These are phyloP conservation scores for Gracilaria gracilis DNA, from an alignment of 23 red algal genomes.

Conservation along the genomic window DNA sequence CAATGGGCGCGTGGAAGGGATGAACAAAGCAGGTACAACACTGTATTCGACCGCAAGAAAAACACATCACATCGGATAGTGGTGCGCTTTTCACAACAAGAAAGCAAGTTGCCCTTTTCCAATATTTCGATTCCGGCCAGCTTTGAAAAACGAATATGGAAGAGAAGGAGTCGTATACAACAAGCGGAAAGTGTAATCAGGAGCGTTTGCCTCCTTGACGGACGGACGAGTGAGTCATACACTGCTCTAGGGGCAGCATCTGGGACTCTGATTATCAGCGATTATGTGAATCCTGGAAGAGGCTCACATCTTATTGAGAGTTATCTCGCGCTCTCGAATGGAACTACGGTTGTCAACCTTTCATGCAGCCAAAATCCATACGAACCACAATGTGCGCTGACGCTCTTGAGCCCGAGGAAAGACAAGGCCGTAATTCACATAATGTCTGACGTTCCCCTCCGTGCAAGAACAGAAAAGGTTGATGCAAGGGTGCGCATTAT, in stretches of 20 bases:
- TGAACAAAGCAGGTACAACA: neutral
- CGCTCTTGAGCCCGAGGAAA: neutral
- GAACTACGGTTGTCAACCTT: neutral
- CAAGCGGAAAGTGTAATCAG: neutral
- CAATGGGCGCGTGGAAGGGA: constrained; percentile 19
- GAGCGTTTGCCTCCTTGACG: constrained; percentile 3
- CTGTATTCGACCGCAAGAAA: neutral
- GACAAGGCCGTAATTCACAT: neutral
- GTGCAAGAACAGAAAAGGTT: neutral
- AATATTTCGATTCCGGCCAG: neutral
- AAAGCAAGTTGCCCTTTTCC: neutral
- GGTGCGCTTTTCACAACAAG: neutral
- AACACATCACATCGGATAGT: neutral
- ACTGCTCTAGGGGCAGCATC: neutral
- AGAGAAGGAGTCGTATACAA: neutral
- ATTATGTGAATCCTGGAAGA: constrained; percentile 3
- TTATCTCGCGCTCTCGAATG: neutral
- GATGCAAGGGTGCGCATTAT: neutral
- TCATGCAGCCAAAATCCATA: constrained; percentile 13
- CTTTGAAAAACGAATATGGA: constrained; percentile 1
- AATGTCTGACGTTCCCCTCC: neutral
- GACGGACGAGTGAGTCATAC: neutral
- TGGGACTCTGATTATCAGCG: constrained; percentile 12
- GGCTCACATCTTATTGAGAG: constrained; percentile 16
- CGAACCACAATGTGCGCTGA: constrained; percentile 10